Evolutionary conservation across 2,329 filamentous ascomycete genomes (phyloP).

Genomic region (Stachybotrys elegans): DNA sequence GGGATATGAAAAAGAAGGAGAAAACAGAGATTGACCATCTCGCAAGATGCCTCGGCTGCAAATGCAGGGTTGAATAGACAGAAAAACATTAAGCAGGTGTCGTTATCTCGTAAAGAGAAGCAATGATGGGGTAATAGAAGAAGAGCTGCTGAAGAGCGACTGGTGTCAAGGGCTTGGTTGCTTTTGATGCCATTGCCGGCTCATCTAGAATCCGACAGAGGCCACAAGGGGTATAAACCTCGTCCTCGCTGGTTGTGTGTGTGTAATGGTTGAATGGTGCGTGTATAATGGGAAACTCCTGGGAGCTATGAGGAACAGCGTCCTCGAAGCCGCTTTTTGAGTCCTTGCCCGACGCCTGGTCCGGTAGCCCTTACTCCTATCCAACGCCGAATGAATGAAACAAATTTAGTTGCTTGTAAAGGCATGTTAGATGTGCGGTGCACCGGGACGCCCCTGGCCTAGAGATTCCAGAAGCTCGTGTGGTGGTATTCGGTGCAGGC

Average conservation of each 20-base stretch:
- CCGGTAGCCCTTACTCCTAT: background rate
- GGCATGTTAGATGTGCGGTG: conserved; percentile 43
- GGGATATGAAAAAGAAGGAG: conserved; percentile 10
- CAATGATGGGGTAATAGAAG: conserved; percentile 11
- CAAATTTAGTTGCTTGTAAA: conserved; percentile 22
- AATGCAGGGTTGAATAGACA: conserved; percentile 18
- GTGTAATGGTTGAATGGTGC: too few relatives aligned
- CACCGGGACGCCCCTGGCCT: conserved; percentile 40
- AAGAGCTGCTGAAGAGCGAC: conserved; percentile 7
- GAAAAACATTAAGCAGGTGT: conserved; percentile 28
- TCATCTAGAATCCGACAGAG: too few relatives aligned
- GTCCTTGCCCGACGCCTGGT: background rate
- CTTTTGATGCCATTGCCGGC: too few relatives aligned
- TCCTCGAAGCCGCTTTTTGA: background rate
- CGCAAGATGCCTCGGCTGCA: background rate
- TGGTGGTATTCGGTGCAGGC: conserved; percentile 56
- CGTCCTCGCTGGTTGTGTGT: too few relatives aligned
- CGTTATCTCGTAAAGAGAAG: conserved; percentile 27
- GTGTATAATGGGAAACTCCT: background rate
- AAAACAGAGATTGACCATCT: conserved; percentile 12
- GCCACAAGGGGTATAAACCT: too few relatives aligned
- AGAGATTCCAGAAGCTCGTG: conserved; percentile 54
- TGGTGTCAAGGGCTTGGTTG: too few relatives aligned
- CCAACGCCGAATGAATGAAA: conserved; percentile 29
- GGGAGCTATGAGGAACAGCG: background rate